A percentile compares a stretch with the other conserved stretches of the same genome.
Evolutionary conservation across 2,329 filamentous ascomycete species (phyloP).

Genomic region (Fusarium sp.): DNA sequence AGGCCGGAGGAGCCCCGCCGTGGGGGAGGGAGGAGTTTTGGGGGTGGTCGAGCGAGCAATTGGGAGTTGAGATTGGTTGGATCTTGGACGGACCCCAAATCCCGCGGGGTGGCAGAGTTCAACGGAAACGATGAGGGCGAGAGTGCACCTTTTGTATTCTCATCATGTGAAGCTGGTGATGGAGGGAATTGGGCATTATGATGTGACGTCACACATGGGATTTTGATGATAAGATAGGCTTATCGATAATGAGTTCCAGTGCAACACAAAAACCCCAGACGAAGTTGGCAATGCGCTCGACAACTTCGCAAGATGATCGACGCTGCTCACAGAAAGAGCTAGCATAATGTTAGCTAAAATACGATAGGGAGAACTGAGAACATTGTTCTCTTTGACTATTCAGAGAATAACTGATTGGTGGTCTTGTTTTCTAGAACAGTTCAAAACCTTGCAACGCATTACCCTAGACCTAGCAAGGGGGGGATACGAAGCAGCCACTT

Average conservation of each 20-base stretch:
- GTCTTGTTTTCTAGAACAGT: accelerated
- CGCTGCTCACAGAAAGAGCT: neutral
- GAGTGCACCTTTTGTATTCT: neutral
- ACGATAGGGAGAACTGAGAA: neutral
- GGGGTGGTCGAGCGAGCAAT: neutral
- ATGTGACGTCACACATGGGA: neutral
- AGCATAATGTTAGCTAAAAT: accelerated
- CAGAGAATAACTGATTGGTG: accelerated
- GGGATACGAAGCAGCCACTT: neutral
- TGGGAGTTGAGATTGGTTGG: neutral
- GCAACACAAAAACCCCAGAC: no score
- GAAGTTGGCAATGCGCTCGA: no score
- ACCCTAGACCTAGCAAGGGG: neutral
- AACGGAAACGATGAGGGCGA: neutral
- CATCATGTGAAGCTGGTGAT: neutral
- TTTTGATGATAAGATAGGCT: neutral
- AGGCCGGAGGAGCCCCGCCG: slow-evolving; percentile 31
- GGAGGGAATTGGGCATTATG: no score
- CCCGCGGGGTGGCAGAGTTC: slow-evolving; percentile 19
- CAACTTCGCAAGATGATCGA: no score
- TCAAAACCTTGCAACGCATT: neutral
- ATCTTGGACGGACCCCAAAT: slow-evolving; percentile 14
- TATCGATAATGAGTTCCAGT: neutral
- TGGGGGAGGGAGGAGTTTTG: slow-evolving; percentile 28
- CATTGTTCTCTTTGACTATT: accelerated